These are phyloP conservation scores for Globisporangium splendens DNA, from an alignment of 352 stramenopile genomes.

Conservation along the genomic window DNA sequence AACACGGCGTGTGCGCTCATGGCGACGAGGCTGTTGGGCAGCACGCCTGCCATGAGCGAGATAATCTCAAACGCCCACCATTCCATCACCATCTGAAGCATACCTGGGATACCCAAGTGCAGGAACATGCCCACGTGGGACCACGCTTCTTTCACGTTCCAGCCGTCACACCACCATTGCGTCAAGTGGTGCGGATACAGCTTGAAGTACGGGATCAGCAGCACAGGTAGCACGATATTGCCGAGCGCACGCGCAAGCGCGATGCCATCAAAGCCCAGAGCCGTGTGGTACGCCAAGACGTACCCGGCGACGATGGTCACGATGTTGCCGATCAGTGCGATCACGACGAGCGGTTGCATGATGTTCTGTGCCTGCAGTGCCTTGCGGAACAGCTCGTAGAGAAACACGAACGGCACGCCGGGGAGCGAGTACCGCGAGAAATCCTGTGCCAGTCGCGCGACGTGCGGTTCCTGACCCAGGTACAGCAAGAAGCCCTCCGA, in stretches of 20 bases:
- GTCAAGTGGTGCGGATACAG: constrained; percentile 26
- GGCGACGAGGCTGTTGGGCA: constrained; percentile 45
- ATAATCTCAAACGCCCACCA: constrained; percentile 72
- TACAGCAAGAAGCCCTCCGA: constrained; percentile 37
- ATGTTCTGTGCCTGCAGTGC: constrained; percentile 79
- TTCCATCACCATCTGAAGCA: constrained; percentile 63
- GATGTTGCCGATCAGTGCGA: constrained; percentile 52
- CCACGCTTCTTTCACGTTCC: constrained; percentile 30
- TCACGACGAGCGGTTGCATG: constrained; percentile 66
- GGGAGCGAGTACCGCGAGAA: constrained; percentile 57
- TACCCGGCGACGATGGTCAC: constrained; percentile 63
- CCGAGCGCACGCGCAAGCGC: constrained; percentile 56
- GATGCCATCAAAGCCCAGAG: constrained; percentile 67
- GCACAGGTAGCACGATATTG: constrained; percentile 40
- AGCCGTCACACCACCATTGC: constrained; percentile 40
- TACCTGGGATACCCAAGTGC: constrained; percentile 41
- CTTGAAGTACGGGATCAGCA: constrained; percentile 57
- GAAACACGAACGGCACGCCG: constrained; percentile 67
- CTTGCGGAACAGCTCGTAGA: constrained; percentile 82
- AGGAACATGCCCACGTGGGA: constrained; percentile 35
- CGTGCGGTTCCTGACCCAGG: constrained; percentile 42
- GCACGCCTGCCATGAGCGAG: constrained; percentile 42
- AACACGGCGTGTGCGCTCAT: constrained; percentile 61
- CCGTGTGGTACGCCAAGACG: constrained; percentile 70
- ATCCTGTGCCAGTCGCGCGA: constrained; percentile 48